phyloP scores from a whole-genome alignment of 78 protist species.

The Dictyostelium brefeldianum region DNA sequence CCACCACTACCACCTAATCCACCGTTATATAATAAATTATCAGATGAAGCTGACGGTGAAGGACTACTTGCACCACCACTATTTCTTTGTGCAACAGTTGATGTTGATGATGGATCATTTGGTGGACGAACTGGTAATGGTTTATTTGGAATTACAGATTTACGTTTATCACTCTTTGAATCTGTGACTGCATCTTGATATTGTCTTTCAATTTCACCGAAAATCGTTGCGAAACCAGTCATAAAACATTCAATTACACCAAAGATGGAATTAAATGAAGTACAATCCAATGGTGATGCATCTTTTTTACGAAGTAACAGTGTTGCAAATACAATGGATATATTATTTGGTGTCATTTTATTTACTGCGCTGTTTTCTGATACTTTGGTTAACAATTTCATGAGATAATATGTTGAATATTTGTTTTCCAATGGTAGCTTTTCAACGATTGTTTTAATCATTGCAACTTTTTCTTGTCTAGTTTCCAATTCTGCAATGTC shows the following conservation, averaged over 20 bases:
- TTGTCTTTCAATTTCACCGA: conserved; percentile 25
- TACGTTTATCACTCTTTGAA: neutral
- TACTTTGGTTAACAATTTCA: conserved; percentile 68
- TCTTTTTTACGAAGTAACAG: conserved; percentile 53
- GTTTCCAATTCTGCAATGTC: conserved; percentile 52
- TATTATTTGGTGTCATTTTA: conserved; percentile 84
- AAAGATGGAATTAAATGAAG: conserved; percentile 59
- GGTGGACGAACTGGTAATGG: conserved; percentile 41
- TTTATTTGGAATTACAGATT: conserved; percentile 49
- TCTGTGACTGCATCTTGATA: neutral
- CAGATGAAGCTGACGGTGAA: neutral
- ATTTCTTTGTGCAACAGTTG: neutral
- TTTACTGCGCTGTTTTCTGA: conserved; percentile 55
- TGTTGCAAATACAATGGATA: conserved; percentile 83
- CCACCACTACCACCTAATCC: neutral
- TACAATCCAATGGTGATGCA: conserved; percentile 71
- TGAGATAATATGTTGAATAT: conserved; percentile 58
- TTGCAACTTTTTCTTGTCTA: neutral
- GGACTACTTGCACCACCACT: neutral
- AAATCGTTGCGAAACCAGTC: conserved; percentile 63
- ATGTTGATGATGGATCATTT: neutral
- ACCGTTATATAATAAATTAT: neutral
- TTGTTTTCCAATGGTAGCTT: conserved; percentile 35
- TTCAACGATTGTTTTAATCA: conserved; percentile 17
- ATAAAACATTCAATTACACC: conserved; percentile 60